phyloP scores from a whole-genome alignment of 345 rosid species.

The Arabidopsis suecica region DNA sequence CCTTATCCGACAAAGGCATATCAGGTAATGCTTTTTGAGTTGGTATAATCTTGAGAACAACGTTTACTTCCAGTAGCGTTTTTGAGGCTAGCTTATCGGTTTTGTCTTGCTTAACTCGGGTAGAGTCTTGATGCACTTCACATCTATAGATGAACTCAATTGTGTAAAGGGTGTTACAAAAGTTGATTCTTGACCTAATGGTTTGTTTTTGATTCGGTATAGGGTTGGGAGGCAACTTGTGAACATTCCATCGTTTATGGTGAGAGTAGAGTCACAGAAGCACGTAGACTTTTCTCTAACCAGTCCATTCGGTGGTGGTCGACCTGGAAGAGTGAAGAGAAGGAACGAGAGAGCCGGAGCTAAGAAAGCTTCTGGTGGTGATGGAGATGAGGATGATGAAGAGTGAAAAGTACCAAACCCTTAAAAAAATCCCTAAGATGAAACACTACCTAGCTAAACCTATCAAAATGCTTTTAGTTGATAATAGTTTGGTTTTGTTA shows the following conservation, averaged over 20 bases:
- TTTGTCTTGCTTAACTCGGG: neutral
- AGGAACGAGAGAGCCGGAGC: constrained; percentile 49
- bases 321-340: constrained; percentile 57
- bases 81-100: neutral
- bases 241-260: constrained; percentile 54
- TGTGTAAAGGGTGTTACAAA: neutral
- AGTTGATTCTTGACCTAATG: constrained; percentile 6
- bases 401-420: constrained; percentile 39
- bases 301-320: constrained; percentile 55
- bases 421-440: constrained; percentile 5
- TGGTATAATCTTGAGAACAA: neutral
- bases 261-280: constrained; percentile 51
- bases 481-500: neutral
- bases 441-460: constrained; percentile 10
- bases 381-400: constrained; percentile 69
- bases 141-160: neutral
- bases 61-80: neutral
- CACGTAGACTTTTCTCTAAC: constrained; percentile 53
- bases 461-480: constrained; percentile 18
- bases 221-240: constrained; percentile 58
- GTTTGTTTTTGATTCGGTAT: neutral
- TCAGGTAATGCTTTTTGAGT: constrained; percentile 38
- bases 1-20: constrained; percentile 66
- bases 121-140: neutral
- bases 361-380: constrained; percentile 58